These are phyloP conservation scores for Catharanthus roseus DNA, from an alignment of 257 asterid species.

Conservation along the genomic window DNA sequence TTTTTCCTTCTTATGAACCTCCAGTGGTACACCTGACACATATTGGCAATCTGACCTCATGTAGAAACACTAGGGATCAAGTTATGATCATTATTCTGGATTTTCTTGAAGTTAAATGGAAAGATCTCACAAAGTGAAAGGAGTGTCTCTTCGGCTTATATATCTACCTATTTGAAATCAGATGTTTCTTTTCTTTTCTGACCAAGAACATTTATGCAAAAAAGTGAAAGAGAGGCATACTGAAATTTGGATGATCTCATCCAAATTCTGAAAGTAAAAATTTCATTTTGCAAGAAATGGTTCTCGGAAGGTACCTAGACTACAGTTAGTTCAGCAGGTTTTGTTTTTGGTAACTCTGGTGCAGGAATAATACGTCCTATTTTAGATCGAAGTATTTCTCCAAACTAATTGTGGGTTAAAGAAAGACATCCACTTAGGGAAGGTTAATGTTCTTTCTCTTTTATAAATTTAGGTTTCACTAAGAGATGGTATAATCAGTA, in stretches of 20 bases:
- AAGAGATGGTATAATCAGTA: not conserved
- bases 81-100: not conserved
- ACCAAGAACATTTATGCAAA: not conserved
- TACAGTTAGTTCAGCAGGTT: not conserved
- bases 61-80: not conserved
- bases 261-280: not conserved
- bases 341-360: not conserved
- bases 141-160: not conserved
- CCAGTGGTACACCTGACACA: not conserved
- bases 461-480: not conserved
- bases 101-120: not conserved
- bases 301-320: not conserved
- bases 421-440: not conserved
- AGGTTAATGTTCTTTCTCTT: not conserved
- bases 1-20: not conserved
- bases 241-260: no score
- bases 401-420: not conserved
- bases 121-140: not conserved
- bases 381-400: not conserved
- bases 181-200: not conserved
- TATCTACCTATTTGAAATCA: not conserved
- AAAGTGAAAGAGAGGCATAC: not conserved
- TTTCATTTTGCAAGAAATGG: not conserved
- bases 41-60: not conserved
- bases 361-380: not conserved